phyloP scores from a whole-genome alignment of 345 rosid genomes.

The Citrus australasica region DNA sequence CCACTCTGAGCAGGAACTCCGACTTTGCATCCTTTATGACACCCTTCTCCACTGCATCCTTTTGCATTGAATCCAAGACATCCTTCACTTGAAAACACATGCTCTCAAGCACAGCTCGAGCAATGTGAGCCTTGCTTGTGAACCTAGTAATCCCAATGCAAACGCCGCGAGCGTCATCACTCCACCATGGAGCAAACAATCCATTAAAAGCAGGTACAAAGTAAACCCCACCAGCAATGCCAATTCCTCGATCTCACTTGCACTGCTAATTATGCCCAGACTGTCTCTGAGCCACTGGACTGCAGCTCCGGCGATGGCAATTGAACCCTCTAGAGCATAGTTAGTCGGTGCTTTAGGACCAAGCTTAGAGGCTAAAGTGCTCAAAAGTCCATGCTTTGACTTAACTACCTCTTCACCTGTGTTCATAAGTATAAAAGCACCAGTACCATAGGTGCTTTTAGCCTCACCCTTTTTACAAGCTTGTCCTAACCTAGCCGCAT shows the following conservation, averaged over 20 bases:
- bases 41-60: constrained; percentile 65
- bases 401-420: constrained; percentile 61
- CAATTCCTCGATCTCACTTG: constrained; percentile 66
- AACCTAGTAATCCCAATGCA: constrained; percentile 84
- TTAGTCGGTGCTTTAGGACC: constrained; percentile 73
- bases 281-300: constrained; percentile 96
- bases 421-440: constrained; percentile 92
- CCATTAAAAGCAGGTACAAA: constrained; percentile 97
- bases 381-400: constrained; percentile 79
- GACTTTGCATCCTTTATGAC: constrained; percentile 1
- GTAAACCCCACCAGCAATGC: constrained; percentile 80
- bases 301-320: constrained; percentile 97
- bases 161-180: constrained; percentile 94
- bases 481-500: constrained; percentile 96
- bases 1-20: constrained; percentile 38
- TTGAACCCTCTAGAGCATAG: constrained; percentile 91
- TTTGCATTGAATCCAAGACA: constrained; percentile 89
- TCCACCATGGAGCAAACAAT: constrained; percentile 97
- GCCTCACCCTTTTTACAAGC: constrained; percentile 88
- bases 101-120: constrained; percentile 93
- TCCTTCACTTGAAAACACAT: constrained; percentile 96
- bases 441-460: constrained; percentile 90
- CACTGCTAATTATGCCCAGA: constrained; percentile 61
- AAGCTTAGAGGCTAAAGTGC: constrained; percentile 83
- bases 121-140: constrained; percentile 77